phyloP scores from a whole-genome alignment of 176 grass and related monocot species.

The Aegilops longissima region DNA sequence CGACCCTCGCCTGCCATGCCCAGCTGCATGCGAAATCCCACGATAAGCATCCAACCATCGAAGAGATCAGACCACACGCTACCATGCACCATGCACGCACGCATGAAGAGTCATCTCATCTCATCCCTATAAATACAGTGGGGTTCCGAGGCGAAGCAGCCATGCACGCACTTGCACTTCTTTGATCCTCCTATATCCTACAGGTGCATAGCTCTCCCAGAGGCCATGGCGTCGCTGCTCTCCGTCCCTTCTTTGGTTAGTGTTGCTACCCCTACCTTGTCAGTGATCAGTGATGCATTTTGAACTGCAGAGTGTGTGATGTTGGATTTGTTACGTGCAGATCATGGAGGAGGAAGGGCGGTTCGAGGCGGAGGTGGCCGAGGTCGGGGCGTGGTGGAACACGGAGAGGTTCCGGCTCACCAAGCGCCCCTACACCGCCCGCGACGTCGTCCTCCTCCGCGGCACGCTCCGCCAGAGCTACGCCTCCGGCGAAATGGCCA shows the following conservation, averaged over 20 bases:
- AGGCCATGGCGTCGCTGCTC: constrained; percentile 63
- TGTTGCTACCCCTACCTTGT: neutral
- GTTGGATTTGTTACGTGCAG: constrained; percentile 7
- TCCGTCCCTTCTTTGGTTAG: constrained; percentile 77
- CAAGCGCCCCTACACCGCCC: constrained; percentile 58
- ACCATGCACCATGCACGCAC: constrained; percentile 18
- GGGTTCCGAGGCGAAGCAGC: neutral
- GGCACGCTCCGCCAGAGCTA: constrained; percentile 91
- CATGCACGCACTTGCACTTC: constrained; percentile 29
- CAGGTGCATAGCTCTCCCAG: neutral
- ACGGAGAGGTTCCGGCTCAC: constrained; percentile 86
- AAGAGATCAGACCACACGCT: neutral
- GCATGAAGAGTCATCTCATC: no score
- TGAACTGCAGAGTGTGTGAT: neutral
- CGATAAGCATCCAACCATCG: constrained; percentile 22
- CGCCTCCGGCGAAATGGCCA: constrained; percentile 72
- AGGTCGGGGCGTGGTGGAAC: constrained; percentile 80
- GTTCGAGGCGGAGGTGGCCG: constrained; percentile 83
- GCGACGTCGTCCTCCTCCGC: constrained; percentile 79
- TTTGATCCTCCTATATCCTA: neutral
- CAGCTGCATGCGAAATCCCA: neutral
- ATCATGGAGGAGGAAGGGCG: constrained; percentile 93
- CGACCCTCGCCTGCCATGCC: neutral
- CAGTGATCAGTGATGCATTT: neutral
- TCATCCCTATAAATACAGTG: constrained; percentile 40